These are phyloP conservation scores for Eremomyces bilateralis DNA, from an alignment of 495 filamentous ascomycete genomes.

Conservation along the genomic window DNA sequence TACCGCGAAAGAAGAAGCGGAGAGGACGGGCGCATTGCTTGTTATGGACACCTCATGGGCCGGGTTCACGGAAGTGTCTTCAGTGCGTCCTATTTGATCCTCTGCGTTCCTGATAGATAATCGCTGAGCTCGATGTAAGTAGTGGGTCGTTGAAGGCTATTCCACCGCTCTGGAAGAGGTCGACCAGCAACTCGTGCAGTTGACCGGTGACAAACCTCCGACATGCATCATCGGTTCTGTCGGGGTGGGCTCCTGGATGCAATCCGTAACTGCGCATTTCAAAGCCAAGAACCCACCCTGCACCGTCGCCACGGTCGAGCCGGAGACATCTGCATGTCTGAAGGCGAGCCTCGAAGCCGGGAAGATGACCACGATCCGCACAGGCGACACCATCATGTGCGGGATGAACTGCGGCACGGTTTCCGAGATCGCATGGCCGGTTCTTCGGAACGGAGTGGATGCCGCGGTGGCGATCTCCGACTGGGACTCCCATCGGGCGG, in stretches of 20 bases:
- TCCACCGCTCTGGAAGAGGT: constrained; percentile 41
- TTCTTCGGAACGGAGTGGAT: constrained; percentile 32
- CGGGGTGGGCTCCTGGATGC: constrained; percentile 43
- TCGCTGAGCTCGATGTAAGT: neutral
- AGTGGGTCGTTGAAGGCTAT: constrained; percentile 58
- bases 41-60: constrained; percentile 43
- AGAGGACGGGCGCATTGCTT: constrained; percentile 24
- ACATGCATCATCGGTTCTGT: constrained; percentile 31
- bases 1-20: constrained; percentile 20
- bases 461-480: constrained; percentile 34
- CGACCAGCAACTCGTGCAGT: constrained; percentile 27
- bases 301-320: constrained; percentile 36
- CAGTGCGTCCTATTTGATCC: constrained; percentile 9
- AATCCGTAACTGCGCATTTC: constrained; percentile 35
- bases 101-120: neutral
- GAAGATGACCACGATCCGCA: constrained; percentile 22
- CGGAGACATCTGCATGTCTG: constrained; percentile 39
- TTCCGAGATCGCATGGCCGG: constrained; percentile 37
- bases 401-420: constrained; percentile 49
- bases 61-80: constrained; percentile 37
- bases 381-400: constrained; percentile 38
- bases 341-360: constrained; percentile 26
- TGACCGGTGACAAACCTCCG: constrained; percentile 13
- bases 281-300: constrained; percentile 19
- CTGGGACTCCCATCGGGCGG: constrained; percentile 29